These are phyloP conservation scores for Pyropia haitanensis DNA, from an alignment of 23 red algal genomes.

Conservation along the genomic window DNA sequence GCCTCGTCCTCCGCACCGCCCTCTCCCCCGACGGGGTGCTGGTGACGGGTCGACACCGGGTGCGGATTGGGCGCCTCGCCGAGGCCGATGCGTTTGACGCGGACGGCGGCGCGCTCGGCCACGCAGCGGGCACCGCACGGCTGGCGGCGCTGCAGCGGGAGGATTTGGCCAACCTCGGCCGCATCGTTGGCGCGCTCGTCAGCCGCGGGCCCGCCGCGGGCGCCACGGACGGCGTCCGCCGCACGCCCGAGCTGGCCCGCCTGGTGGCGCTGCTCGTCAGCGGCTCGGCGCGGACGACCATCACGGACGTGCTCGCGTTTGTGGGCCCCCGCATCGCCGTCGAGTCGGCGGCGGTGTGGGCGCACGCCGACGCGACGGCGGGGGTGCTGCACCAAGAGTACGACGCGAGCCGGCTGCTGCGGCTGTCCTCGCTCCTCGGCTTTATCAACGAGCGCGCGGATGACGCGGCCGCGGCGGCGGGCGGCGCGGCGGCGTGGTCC, in stretches of 20 bases:
- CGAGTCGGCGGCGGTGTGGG: conserved; percentile 47
- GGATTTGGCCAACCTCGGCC: conserved; percentile 30
- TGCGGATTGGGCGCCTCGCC: conserved; percentile 46
- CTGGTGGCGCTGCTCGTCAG: conserved; percentile 16
- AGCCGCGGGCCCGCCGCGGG: neutral
- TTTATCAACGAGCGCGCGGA: conserved; percentile 67
- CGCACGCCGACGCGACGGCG: conserved; percentile 46
- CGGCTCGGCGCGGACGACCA: conserved; percentile 10
- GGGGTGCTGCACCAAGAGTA: conserved; percentile 26
- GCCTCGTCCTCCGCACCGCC: conserved; percentile 29
- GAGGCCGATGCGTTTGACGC: conserved; percentile 68
- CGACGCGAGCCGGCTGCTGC: conserved; percentile 52
- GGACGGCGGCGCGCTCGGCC: conserved; percentile 5
- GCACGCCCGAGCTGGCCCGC: conserved; percentile 31
- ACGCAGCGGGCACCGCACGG: neutral
- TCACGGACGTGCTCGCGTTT: conserved; percentile 36
- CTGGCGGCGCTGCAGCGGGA: conserved; percentile 28
- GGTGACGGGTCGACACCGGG: conserved; percentile 44
- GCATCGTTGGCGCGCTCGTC: conserved; percentile 27
- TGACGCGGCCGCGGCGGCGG: conserved; percentile 5
- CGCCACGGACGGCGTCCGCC: neutral
- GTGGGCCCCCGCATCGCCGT: conserved; percentile 35
- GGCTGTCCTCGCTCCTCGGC: conserved; percentile 32
- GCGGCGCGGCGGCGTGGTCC: conserved; percentile 55
- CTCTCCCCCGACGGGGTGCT: conserved; percentile 37